phyloP scores from a whole-genome alignment of 2,329 filamentous ascomycete genomes.

The Alternaria sp. region DNA sequence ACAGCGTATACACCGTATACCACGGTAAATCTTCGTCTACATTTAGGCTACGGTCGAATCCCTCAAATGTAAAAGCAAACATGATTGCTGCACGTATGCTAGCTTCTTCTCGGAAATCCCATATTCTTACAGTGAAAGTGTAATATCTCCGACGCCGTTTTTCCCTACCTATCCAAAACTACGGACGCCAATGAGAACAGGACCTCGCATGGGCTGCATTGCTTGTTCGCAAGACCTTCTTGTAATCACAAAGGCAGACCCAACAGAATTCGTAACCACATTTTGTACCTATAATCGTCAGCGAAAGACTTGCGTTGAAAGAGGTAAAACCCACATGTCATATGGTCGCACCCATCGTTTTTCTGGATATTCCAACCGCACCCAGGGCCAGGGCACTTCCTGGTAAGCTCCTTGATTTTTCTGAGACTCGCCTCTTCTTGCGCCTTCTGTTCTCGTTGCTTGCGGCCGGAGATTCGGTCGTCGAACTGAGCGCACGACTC shows the following conservation, averaged over 20 bases:
- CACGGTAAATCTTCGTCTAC: background rate
- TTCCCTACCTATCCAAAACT: background rate
- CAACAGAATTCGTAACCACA: slow-evolving; percentile 55
- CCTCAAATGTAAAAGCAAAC: background rate
- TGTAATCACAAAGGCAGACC: slow-evolving; percentile 45
- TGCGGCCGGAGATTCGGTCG: slow-evolving; percentile 38
- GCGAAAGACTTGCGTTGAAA: background rate
- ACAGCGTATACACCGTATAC: background rate
- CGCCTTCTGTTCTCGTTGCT: slow-evolving; percentile 31
- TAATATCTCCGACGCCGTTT: background rate
- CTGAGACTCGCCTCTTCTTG: slow-evolving; percentile 39
- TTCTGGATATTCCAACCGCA: slow-evolving; percentile 54
- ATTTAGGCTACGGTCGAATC: too few relatives aligned
- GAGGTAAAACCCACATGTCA: slow-evolving; percentile 41
- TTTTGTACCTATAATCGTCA: slow-evolving; percentile 34
- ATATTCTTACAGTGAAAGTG: background rate
- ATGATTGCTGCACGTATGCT: background rate
- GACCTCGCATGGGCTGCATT: slow-evolving; percentile 30
- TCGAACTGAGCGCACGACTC: slow-evolving; percentile 54
- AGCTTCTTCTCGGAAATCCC: background rate
- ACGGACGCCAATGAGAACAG: slow-evolving; percentile 26
- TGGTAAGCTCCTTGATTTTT: slow-evolving; percentile 44
- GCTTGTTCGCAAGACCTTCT: slow-evolving; percentile 25
- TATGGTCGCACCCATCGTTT: slow-evolving; percentile 54
- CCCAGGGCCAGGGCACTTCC: slow-evolving; percentile 48